phyloP scores from a whole-genome alignment of 2,329 filamentous ascomycete species.

The Paecilomyces sp. region DNA sequence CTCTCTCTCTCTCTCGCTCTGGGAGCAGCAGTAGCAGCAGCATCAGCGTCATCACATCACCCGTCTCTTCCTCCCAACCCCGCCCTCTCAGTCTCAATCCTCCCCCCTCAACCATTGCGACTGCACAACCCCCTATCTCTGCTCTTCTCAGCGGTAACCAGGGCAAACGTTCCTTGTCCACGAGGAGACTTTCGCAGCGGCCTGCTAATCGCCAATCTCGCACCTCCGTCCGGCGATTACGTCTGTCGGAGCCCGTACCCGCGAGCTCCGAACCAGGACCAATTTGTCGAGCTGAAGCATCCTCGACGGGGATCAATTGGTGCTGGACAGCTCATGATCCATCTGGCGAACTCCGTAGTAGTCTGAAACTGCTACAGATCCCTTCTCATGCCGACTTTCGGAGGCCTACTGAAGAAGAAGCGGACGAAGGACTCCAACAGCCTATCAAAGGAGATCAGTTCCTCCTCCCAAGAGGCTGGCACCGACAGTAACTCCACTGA shows the following conservation, averaged over 20 bases:
- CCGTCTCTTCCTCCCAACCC: background rate
- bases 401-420: constrained; percentile 92
- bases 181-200: background rate
- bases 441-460: constrained; percentile 32
- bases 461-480: background rate
- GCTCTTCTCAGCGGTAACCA: background rate
- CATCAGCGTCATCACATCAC: background rate
- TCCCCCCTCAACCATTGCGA: background rate
- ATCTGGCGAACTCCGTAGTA: constrained; percentile 10
- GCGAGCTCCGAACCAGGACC: background rate
- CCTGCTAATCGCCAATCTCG: background rate
- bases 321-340: constrained; percentile 2
- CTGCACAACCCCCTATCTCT: background rate
- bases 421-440: constrained; percentile 78
- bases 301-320: background rate
- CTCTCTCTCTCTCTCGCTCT: background rate
- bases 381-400: constrained; percentile 77
- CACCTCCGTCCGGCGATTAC: background rate
- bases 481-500: background rate
- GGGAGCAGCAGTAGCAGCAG: background rate
- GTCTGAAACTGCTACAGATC: constrained; percentile 14
- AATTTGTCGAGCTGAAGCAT: background rate
- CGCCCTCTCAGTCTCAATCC: background rate
- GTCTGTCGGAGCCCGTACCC: background rate
- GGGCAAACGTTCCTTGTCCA: background rate